Evolutionary conservation across 169 alveolate genomes (phyloP), one percentile per base, ranked within the genome.

Genomic region (Fabrea salina): DNA sequence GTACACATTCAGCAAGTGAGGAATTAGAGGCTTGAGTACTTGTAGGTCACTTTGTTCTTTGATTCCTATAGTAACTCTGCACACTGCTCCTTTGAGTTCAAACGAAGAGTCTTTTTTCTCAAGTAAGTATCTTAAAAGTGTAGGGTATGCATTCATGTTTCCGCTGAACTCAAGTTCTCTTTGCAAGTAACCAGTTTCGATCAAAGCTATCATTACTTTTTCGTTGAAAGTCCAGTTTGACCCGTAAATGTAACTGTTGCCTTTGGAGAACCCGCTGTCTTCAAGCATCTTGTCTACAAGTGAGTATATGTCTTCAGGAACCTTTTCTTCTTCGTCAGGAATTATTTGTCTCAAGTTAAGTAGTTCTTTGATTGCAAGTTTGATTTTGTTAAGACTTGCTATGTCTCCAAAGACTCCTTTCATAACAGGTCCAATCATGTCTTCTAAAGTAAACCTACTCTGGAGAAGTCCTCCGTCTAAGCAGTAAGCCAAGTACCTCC

Each of bases 381-480:
- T 79, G 30, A 84, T 35, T 47, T 22, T 54, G 61, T 33, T 61
- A 47, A 71, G 67, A 33, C 71, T 79, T 22, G 35, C 27, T 22
- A 37, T 70, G 16, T 50, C 25, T 80, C 74, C 58, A 74, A 82
- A 30, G 57, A 35, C 7, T 33, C 82, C 70, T 56, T 41, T 16
- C 44, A 49, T 22, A 27, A 43, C 75, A 74, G 50, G 50, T 57
- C 80, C 19, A 74, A 43, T 16, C 47, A 64, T 8, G 76, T 79
- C 40, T 56, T 32, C 79, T 2, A 86, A 19, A n/a, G 92, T 86
- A 64, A 86, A 85, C 35, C 83, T 25, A 22, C 88, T 78, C 7
- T 74, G 50, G 2, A 86, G 71, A 22, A 86, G 40, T n/a, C 92
- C 92, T 51, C 92, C 92, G 59, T 86, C 86, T 4, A 86, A 3